Evolutionary conservation across 352 stramenopile species (phyloP).

Genomic region (Plasmopara muralis): DNA sequence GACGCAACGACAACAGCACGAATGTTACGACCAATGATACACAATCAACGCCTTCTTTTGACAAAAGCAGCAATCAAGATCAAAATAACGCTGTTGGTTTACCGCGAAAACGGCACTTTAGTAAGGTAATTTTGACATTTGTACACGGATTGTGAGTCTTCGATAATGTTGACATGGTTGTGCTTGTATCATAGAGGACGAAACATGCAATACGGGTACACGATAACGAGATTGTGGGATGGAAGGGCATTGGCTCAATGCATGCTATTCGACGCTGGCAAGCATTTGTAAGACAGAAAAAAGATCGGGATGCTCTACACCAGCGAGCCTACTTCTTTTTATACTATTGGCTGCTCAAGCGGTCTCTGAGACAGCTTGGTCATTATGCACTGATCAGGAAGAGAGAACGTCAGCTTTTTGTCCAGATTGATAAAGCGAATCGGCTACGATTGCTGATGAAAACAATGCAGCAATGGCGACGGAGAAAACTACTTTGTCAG

Average conservation of each 20-base stretch:
- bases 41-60: background rate
- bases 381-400: conserved; percentile 12
- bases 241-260: conserved; percentile 3
- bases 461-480: conserved; percentile 19
- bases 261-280: conserved; percentile 17
- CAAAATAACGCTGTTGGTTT: conserved; percentile 2
- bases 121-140: conserved; percentile 8
- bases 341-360: conserved; percentile 28
- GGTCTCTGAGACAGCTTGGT: conserved; percentile 13
- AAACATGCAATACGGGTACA: background rate
- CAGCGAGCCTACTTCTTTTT: conserved; percentile 30
- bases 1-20: background rate
- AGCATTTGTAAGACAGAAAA: conserved; percentile 11
- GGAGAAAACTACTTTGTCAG: conserved; percentile 14
- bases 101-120: conserved; percentile 3
- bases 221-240: background rate
- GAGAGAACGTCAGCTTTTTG: conserved; percentile 9
- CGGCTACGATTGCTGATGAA: conserved; percentile 10
- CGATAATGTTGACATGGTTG: too few relatives aligned
- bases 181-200: conserved; percentile 7
- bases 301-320: conserved; percentile 7
- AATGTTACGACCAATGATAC: background rate
- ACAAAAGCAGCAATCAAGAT: conserved; percentile 3
- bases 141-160: background rate
- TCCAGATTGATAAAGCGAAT: conserved; percentile 11